Percentiles rank a stretch among this genome's conserved stretches.
Evolutionary conservation across 1,284 basidiomycete species (phyloP).

Genomic region (Ceratobasidium papillatum): DNA sequence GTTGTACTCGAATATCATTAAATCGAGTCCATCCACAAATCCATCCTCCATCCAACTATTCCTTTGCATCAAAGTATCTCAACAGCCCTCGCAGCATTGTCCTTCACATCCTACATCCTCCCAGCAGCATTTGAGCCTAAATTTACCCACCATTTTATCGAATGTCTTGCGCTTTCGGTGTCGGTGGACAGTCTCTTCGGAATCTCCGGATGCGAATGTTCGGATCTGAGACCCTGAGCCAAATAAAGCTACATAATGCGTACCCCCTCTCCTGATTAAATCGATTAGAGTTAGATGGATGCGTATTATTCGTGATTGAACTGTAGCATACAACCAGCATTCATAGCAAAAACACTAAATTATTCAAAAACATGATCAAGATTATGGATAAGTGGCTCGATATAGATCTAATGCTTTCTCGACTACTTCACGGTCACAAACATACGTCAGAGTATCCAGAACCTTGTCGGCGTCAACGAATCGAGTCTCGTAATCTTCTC

Average conservation of each 20-base stretch:
- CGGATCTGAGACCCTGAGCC: constrained; percentile 7
- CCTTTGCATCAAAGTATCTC: neutral
- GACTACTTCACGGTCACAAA: constrained; percentile 44
- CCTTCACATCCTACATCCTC: constrained; percentile 49
- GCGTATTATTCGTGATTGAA: neutral
- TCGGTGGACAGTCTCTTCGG: constrained; percentile 25
- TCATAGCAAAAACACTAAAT: neutral
- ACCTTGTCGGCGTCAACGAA: constrained; percentile 42
- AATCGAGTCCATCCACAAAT: constrained; percentile 37
- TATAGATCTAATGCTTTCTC: constrained; percentile 43
- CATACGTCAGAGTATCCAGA: constrained; percentile 39
- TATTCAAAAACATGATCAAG: neutral
- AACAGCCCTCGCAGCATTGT: neutral
- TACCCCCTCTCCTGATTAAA: constrained; percentile 3
- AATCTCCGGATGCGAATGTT: constrained; percentile 13
- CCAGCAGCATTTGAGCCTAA: constrained; percentile 35
- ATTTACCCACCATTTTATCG: constrained; percentile 50
- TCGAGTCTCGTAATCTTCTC: constrained; percentile 38
- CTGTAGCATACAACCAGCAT: constrained; percentile 36
- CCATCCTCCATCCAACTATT: constrained; percentile 32
- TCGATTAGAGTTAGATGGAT: constrained; percentile 9
- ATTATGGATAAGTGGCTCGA: constrained; percentile 26
- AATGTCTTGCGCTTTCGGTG: constrained; percentile 44
- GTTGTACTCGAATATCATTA: constrained; percentile 43
- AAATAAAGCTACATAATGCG: constrained; percentile 1